Evolutionary conservation across 805 yeast genomes (phyloP).

Genomic region (baker's yeast (Saccharomyces cerevisiae)): DNA sequence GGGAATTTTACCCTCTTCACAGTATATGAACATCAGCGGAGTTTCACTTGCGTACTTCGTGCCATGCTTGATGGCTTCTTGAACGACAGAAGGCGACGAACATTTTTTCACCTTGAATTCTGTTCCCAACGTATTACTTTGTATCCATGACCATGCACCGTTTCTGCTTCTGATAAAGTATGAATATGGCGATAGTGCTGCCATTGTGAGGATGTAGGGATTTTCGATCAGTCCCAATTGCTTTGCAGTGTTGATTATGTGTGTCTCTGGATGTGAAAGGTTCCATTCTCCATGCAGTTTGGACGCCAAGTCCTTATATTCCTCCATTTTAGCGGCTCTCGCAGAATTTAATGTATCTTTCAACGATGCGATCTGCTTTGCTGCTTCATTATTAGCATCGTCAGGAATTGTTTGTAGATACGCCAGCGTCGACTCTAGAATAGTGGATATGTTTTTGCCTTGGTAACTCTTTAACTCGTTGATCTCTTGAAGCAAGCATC

Average conservation of each 20-base stretch:
- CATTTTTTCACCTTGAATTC: constrained; percentile 14
- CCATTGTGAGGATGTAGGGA: constrained; percentile 21
- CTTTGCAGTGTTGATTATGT: constrained; percentile 20
- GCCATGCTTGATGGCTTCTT: constrained; percentile 15
- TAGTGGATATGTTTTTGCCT: constrained; percentile 24
- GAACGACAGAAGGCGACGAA: constrained; percentile 12
- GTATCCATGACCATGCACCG: constrained; percentile 19
- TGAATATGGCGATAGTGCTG: constrained; percentile 24
- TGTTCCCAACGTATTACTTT: constrained; percentile 8
- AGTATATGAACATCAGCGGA: constrained; percentile 27
- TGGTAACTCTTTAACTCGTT: constrained; percentile 25
- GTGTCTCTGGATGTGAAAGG: constrained; percentile 22
- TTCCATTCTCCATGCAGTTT: constrained; percentile 24
- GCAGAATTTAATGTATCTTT: constrained; percentile 6
- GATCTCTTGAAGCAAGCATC: constrained; percentile 13
- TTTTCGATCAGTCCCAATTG: constrained; percentile 20
- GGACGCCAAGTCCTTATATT: constrained; percentile 22
- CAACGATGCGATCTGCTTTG: background rate
- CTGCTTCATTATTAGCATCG: constrained; percentile 1
- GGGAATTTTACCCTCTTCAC: constrained; percentile 15
- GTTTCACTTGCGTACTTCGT: constrained; percentile 23
- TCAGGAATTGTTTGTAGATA: constrained; percentile 14
- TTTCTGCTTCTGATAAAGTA: constrained; percentile 17
- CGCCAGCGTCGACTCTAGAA: constrained; percentile 25
- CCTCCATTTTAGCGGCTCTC: constrained; percentile 17